Conservation (phyloP, 208 protist species). For the Trypanosoma conorhini region DNA sequence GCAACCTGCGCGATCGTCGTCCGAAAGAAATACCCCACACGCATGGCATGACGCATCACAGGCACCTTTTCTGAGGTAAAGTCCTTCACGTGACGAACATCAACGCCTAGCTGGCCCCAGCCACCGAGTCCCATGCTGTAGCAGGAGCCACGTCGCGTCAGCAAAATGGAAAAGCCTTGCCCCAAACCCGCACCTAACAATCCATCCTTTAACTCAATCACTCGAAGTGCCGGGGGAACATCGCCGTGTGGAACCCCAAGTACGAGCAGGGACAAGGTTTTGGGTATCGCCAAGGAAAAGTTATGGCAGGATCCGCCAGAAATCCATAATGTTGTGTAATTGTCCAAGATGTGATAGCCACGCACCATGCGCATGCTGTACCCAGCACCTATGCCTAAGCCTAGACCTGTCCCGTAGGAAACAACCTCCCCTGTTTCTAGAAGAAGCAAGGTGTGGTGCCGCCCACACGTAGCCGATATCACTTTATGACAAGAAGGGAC, state of each 20-base stretch:
- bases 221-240: conserved; percentile 34
- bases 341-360: conserved; percentile 60
- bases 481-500: conserved; percentile 42
- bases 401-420: conserved; percentile 70
- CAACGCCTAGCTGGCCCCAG: conserved; percentile 82
- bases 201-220: conserved; percentile 64
- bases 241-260: conserved; percentile 70
- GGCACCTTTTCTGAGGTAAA: conserved; percentile 66
- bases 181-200: conserved; percentile 65
- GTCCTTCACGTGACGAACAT: conserved; percentile 39
- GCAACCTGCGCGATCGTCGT: conserved; percentile 39
- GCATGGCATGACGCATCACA: conserved; percentile 63
- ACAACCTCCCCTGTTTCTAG: conserved; percentile 64
- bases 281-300: conserved; percentile 65
- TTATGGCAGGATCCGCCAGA: conserved; percentile 55
- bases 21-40: conserved; percentile 58
- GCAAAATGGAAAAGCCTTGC: conserved; percentile 72
- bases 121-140: conserved; percentile 75
- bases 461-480: conserved; percentile 66
- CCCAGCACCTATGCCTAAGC: conserved; percentile 59
- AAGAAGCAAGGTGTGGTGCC: conserved; percentile 69
- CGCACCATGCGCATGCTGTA: conserved; percentile 70
- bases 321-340: conserved; percentile 61
- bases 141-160: conserved; percentile 60
- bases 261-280: conserved; percentile 57